These are phyloP conservation scores for Candida suzukii DNA, from an alignment of 805 yeast genomes.

Conservation along the genomic window DNA sequence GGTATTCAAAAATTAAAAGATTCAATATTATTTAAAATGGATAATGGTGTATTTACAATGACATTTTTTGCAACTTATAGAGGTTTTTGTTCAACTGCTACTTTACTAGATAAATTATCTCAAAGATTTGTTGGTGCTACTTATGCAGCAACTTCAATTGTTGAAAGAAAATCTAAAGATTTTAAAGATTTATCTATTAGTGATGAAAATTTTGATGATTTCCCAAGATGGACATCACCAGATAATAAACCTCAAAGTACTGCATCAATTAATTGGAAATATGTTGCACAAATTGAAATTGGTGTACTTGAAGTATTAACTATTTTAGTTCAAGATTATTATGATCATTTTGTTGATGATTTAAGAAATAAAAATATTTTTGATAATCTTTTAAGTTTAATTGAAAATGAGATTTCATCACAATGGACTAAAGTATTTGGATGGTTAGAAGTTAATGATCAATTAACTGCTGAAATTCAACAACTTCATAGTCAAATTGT, in stretches of 20 bases:
- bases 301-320: constrained; percentile 75
- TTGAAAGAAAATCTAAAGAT: constrained; percentile 4
- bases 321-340: constrained; percentile 65
- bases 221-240: constrained; percentile 51
- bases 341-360: constrained; percentile 68
- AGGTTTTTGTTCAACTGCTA: constrained; percentile 53
- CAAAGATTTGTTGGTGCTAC: constrained; percentile 55
- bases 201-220: constrained; percentile 5
- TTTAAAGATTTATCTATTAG: too few relatives aligned
- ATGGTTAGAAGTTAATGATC: constrained; percentile 15
- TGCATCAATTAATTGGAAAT: constrained; percentile 51
- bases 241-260: constrained; percentile 26
- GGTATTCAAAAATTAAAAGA: constrained; percentile 12
- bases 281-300: constrained; percentile 70
- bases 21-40: constrained; percentile 41
- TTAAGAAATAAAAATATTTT: constrained; percentile 50
- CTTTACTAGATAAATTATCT: constrained; percentile 44
- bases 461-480: constrained; percentile 13
- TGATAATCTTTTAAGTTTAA: constrained; percentile 55
- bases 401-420: constrained; percentile 56
- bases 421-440: constrained; percentile 39
- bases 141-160: constrained; percentile 52
- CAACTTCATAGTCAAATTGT: constrained; percentile 21
- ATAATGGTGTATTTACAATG: constrained; percentile 55
- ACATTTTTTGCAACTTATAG: constrained; percentile 67